A percentile compares a stretch with the other conserved stretches of the same genome.
Conservation (phyloP, 805 yeast species). For the Blastobotrys attinorum region DNA sequence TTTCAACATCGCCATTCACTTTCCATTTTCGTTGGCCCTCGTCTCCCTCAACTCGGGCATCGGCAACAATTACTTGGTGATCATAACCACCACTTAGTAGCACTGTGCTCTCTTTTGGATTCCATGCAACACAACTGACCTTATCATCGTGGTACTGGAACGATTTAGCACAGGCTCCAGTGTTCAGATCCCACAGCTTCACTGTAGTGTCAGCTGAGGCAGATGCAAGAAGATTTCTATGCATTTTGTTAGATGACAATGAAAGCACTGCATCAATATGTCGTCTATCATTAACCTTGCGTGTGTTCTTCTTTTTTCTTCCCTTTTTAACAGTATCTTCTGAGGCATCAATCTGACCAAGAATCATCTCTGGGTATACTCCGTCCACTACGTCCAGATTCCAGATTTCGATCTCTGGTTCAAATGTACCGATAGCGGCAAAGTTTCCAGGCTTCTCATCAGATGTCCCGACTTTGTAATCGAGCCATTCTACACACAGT, state of each 20-base stretch:
- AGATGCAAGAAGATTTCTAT: constrained; percentile 81
- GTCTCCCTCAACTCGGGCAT: constrained; percentile 63
- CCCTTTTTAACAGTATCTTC: constrained; percentile 30
- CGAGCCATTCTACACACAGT: constrained; percentile 91
- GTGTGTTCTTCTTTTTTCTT: constrained; percentile 46
- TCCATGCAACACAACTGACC: constrained; percentile 88
- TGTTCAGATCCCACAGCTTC: constrained; percentile 86
- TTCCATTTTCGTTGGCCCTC: constrained; percentile 52
- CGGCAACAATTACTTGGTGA: constrained; percentile 65
- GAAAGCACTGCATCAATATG: constrained; percentile 94
- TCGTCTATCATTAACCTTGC: constrained; percentile 51
- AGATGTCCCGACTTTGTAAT: constrained; percentile 48
- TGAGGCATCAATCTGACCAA: constrained; percentile 55
- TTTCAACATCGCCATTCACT: constrained; percentile 76
- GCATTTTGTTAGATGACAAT: constrained; percentile 69
- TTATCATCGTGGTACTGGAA: constrained; percentile 70
- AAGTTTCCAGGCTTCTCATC: constrained; percentile 65
- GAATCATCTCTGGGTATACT: constrained; percentile 87
- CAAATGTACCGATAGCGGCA: constrained; percentile 95
- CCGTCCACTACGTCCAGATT: constrained; percentile 87
- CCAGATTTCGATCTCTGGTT: constrained; percentile 97
- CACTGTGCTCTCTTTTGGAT: constrained; percentile 39
- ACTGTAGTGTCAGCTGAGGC: constrained; percentile 94
- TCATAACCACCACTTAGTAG: constrained; percentile 92
- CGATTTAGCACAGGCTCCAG: constrained; percentile 70